A percentile compares a stretch with the other conserved stretches of the same genome.
phyloP scores from a whole-genome alignment of 176 grass and related monocot species.

The Bonia amplexicaulis region DNA sequence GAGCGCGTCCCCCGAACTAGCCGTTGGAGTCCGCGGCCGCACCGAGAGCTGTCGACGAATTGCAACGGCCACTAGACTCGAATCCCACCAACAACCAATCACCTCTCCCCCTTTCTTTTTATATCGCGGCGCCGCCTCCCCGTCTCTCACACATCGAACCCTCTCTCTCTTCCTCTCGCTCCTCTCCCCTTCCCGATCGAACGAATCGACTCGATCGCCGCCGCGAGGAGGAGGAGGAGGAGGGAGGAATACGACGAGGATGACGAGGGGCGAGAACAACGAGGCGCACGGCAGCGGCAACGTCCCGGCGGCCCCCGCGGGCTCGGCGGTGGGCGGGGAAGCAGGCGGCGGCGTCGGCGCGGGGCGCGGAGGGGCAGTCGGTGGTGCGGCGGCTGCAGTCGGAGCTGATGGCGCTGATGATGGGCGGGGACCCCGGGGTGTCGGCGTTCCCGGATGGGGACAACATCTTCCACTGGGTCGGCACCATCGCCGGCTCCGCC shows the following conservation, averaged over 20 bases:
- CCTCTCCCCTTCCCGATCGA: not conserved
- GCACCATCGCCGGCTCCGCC: slow-evolving; percentile 72
- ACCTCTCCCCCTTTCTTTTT: not conserved
- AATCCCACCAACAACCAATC: not conserved
- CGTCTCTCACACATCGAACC: not conserved
- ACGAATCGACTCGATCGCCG: not conserved
- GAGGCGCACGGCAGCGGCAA: slow-evolving; percentile 57
- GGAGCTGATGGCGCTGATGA: slow-evolving; percentile 97
- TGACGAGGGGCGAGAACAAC: slow-evolving; percentile 60
- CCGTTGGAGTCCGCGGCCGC: slow-evolving; percentile 27
- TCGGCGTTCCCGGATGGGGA: slow-evolving; percentile 92
- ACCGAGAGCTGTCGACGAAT: not conserved
- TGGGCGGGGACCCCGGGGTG: slow-evolving; percentile 82
- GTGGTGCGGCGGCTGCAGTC: slow-evolving; percentile 82
- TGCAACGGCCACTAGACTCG: slow-evolving; percentile 7
- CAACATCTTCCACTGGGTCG: slow-evolving; percentile 88
- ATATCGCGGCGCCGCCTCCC: not conserved
- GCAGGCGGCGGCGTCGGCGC: slow-evolving; percentile 23
- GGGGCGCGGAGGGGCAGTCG: slow-evolving; percentile 68
- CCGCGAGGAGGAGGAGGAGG: not conserved
- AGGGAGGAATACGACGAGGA: not conserved
- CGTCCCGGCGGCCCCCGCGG: slow-evolving; percentile 23
- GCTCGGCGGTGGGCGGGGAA: slow-evolving; percentile 19
- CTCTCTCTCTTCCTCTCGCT: not conserved
- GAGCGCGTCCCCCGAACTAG: slow-evolving; percentile 2